Evolutionary conservation across 2,329 filamentous ascomycete species (phyloP).

Genomic region (Lecanicillium sp.): DNA sequence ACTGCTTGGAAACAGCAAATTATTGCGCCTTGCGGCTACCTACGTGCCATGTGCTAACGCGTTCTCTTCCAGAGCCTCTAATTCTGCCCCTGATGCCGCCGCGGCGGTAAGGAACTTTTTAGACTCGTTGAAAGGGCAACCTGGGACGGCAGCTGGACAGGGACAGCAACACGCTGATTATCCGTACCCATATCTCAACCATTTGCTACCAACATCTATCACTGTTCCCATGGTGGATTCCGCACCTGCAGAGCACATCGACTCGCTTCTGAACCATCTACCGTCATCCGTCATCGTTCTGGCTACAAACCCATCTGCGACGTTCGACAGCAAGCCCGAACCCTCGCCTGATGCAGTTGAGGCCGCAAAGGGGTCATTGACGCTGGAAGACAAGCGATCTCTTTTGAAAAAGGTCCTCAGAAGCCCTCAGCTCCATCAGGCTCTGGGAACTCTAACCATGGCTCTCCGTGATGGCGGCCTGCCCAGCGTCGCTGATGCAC

Average conservation of each 20-base stretch:
- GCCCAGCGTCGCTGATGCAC: slow-evolving; percentile 79
- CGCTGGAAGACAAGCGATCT: slow-evolving; percentile 66
- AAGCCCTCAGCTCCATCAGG: slow-evolving; percentile 87
- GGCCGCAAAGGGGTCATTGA: slow-evolving; percentile 66
- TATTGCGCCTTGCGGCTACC: not conserved
- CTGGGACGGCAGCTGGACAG: slow-evolving; percentile 28
- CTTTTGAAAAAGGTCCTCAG: slow-evolving; percentile 75
- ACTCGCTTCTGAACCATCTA: slow-evolving; percentile 68
- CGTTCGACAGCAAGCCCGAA: slow-evolving; percentile 51
- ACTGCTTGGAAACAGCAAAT: no score
- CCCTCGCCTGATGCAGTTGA: slow-evolving; percentile 60
- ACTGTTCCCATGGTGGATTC: slow-evolving; percentile 69
- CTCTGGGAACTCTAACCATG: slow-evolving; percentile 73
- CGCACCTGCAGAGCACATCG: slow-evolving; percentile 56
- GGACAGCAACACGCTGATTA: slow-evolving; percentile 36
- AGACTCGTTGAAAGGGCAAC: slow-evolving; percentile 62
- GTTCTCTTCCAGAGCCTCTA: slow-evolving; percentile 43
- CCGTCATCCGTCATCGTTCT: slow-evolving; percentile 73
- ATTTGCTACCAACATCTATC: slow-evolving; percentile 69
- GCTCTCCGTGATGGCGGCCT: slow-evolving; percentile 85
- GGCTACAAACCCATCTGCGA: slow-evolving; percentile 54
- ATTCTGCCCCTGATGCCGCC: slow-evolving; percentile 59
- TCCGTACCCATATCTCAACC: slow-evolving; percentile 73
- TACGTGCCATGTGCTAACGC: slow-evolving; percentile 30
- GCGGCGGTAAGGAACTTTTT: slow-evolving; percentile 82